These are phyloP conservation scores for Trichoderma pleuroti DNA, from an alignment of 2,329 filamentous ascomycete genomes.

Conservation along the genomic window DNA sequence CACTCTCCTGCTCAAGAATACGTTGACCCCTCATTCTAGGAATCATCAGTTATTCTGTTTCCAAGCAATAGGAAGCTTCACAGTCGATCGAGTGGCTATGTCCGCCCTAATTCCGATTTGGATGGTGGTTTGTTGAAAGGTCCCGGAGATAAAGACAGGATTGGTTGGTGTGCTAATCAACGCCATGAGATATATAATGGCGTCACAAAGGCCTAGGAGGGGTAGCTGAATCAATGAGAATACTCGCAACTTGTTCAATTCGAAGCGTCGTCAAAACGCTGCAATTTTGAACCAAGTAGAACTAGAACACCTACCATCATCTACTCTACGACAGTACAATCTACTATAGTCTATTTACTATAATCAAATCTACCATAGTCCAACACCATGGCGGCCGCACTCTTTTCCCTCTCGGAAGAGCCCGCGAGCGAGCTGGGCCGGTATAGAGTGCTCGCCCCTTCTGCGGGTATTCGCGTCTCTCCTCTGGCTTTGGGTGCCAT, in stretches of 20 bases:
- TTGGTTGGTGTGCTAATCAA: background rate
- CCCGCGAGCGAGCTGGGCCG: background rate
- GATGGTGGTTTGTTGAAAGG: background rate
- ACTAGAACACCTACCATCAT: too few species aligned
- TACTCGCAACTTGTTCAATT: background rate
- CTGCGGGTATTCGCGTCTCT: background rate
- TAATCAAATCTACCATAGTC: too few species aligned
- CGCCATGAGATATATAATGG: constrained; percentile 6
- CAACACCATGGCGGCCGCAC: background rate
- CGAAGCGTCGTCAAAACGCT: background rate
- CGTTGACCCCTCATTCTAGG: background rate
- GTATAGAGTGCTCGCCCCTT: background rate
- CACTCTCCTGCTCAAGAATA: background rate
- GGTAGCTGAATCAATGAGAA: background rate
- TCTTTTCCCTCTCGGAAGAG: background rate
- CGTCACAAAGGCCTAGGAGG: background rate
- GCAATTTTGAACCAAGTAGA: too few species aligned
- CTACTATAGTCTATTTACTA: too few species aligned
- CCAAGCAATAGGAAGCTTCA: background rate
- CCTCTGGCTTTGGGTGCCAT: constrained; percentile 10
- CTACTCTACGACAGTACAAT: too few species aligned
- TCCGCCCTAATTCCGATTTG: constrained; percentile 11
- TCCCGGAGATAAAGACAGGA: constrained; percentile 2
- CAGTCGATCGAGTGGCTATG: background rate
- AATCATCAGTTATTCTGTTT: background rate